phyloP scores from a whole-genome alignment of 495 filamentous ascomycete species.

The Aspergillus indologenus region DNA sequence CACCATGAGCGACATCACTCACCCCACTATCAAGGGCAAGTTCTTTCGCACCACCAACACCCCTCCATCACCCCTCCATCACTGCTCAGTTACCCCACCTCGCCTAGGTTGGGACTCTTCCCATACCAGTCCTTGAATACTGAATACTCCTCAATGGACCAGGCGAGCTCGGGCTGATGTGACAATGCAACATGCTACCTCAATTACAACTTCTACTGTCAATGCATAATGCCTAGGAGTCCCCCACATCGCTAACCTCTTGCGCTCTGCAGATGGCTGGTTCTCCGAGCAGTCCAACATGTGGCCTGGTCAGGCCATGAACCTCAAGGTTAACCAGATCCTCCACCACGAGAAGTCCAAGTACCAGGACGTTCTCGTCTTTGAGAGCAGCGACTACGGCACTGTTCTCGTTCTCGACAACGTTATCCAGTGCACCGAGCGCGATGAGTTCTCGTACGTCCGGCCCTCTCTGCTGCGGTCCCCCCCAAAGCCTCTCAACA shows the following conservation, averaged over 20 bases:
- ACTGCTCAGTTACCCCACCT: constrained; percentile 25
- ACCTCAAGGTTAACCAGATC: constrained; percentile 93
- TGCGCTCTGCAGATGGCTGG: constrained; percentile 80
- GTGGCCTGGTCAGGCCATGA: constrained; percentile 99
- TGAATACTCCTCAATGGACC: constrained; percentile 6
- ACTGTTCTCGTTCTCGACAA: constrained; percentile 98
- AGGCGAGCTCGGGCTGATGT: not conserved
- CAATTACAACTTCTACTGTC: constrained; percentile 5
- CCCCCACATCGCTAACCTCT: constrained; percentile 3
- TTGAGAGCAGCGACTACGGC: constrained; percentile 94
- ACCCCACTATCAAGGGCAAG: constrained; percentile 61
- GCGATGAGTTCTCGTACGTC: constrained; percentile 88
- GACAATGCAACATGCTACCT: not conserved
- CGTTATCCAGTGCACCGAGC: constrained; percentile 97
- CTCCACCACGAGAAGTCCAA: constrained; percentile 98
- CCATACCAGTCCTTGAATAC: not conserved
- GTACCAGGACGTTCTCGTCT: constrained; percentile 98
- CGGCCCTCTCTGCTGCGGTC: not conserved
- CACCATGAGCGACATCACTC: constrained; percentile 55
- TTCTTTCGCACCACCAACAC: constrained; percentile 14
- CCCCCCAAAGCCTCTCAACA: not conserved
- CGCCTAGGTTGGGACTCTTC: constrained; percentile 1
- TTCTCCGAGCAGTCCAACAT: constrained; percentile 96
- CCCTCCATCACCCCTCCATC: constrained; percentile 19
- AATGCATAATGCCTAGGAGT: constrained; percentile 7